Base-by-base conservation (phyloP, 2,329 filamentous ascomycete genomes). In the Aureobasidium sp. region DNA sequence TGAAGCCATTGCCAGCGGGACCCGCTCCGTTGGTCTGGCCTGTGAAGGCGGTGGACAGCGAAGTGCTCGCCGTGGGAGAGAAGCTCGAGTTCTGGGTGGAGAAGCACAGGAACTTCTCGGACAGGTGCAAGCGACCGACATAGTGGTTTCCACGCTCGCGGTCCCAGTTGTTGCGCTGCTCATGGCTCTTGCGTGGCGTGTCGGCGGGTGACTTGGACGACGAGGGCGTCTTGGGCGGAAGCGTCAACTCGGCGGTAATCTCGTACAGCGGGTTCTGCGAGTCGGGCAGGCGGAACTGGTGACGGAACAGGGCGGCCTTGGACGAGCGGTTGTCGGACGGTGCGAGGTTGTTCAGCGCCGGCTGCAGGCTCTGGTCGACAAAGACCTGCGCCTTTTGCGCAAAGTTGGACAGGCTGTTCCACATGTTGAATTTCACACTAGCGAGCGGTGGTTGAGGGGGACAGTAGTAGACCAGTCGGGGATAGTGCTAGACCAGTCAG, bases 301-400 rank as follows among this genome's bases (percentile, higher is more conserved):
- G 87, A 77, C 94, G 91, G 78, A 97, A 99, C 62, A 97, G 84
- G 55, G 88, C 87, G 60, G 91, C 86, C 78, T 96, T 97, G 70
- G 92, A 93, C 53, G 92, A 91, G 72, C 90, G 88, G 64, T 83
- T 84, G 74, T 94, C 89, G 62, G 87, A 84, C 23, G 55, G 35
- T 69, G 85, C 83, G 67, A 86, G 84, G 62, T 89, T 81, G 66
- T 85, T 84, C 25, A 63, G 64, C 5, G 71, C 63, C 65, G 89
- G 79, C 17, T 59, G 55, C 73, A 90, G 86, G 65, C 88, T 88
- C 58, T 91, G 89, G 74, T 96, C 93, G 77, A 96, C 95, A 76
- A 96, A 81, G 76, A 92, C 90, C 80, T 95, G 91, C 67, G 92
- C 92, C 82, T 93, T 95, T 76, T 96, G 91, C 70, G 96, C 91